These are phyloP conservation scores for Cynanchum wilfordii DNA, from an alignment of 257 asterid species.

Conservation along the genomic window DNA sequence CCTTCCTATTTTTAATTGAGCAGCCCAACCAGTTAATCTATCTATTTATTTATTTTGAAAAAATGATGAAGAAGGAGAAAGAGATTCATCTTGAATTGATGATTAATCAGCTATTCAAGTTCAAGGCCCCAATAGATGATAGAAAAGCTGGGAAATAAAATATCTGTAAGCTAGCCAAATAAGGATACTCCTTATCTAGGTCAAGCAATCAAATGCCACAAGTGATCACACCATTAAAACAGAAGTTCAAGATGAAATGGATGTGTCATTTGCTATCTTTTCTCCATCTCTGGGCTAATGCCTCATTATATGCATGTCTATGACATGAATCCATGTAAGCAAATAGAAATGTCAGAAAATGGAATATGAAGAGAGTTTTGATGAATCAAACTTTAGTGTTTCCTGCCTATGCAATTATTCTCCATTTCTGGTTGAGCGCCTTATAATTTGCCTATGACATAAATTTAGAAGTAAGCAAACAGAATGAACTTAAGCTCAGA, in stretches of 20 bases:
- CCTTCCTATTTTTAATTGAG: not conserved
- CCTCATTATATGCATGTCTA: not conserved
- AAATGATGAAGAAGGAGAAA: not conserved
- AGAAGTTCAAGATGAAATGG: too few relatives aligned
- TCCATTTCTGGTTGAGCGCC: not conserved
- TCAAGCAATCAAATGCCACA: not conserved
- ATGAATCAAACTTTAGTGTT: conserved; percentile 44
- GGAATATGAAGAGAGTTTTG: too few relatives aligned
- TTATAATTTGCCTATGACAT: not conserved
- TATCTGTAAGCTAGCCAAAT: not conserved
- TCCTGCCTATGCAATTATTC: conserved; percentile 50
- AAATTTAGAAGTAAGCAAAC: not conserved
- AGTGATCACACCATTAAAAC: not conserved
- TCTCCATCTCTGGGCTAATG: not conserved
- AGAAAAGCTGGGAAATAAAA: not conserved
- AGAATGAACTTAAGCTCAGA: not conserved
- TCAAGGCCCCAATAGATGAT: not conserved
- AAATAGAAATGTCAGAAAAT: not conserved
- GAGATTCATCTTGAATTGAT: not conserved
- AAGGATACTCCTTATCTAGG: not conserved
- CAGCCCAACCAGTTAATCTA: not conserved
- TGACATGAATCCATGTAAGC: not conserved
- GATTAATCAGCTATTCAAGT: not conserved
- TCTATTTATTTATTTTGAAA: too few relatives aligned
- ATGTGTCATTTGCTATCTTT: not conserved